phyloP scores from a whole-genome alignment of 2,329 filamentous ascomycete species.

The Penicillium sp. region DNA sequence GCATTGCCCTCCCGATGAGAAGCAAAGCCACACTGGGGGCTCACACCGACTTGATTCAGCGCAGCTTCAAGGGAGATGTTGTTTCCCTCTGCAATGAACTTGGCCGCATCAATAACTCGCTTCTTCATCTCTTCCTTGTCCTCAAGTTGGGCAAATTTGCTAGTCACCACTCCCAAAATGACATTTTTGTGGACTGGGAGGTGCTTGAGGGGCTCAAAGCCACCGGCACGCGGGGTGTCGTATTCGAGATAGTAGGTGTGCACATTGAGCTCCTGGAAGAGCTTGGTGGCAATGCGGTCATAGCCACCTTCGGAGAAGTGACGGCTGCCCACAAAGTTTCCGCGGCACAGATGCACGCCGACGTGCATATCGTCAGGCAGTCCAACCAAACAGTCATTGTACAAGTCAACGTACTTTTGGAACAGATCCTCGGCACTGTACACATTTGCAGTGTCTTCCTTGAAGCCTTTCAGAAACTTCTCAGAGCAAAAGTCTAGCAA shows the following conservation, averaged over 20 bases:
- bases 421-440: slow-evolving; percentile 65
- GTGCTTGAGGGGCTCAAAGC: slow-evolving; percentile 59
- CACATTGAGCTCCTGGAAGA: slow-evolving; percentile 58
- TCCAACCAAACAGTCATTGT: slow-evolving; percentile 64
- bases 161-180: slow-evolving; percentile 59
- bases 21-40: slow-evolving; percentile 68
- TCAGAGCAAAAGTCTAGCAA: slow-evolving; percentile 64
- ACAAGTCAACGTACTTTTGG: slow-evolving; percentile 68
- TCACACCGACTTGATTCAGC: slow-evolving; percentile 60
- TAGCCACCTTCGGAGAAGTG: slow-evolving; percentile 63
- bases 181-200: slow-evolving; percentile 58
- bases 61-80: slow-evolving; percentile 61
- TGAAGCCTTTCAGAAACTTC: slow-evolving; percentile 65
- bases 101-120: slow-evolving; percentile 55
- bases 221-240: slow-evolving; percentile 59
- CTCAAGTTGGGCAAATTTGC: slow-evolving; percentile 57
- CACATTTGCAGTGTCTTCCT: slow-evolving; percentile 60
- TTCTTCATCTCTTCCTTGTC: slow-evolving; percentile 59
- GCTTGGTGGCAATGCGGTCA: slow-evolving; percentile 60
- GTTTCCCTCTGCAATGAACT: slow-evolving; percentile 63
- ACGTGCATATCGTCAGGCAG: slow-evolving; percentile 65
- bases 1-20: slow-evolving; percentile 69
- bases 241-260: slow-evolving; percentile 67
- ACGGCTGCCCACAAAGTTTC: slow-evolving; percentile 60
- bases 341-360: slow-evolving; percentile 66